Conservation (phyloP, 2,329 filamentous ascomycete genomes). For the Tolypocladium tropicale region DNA sequence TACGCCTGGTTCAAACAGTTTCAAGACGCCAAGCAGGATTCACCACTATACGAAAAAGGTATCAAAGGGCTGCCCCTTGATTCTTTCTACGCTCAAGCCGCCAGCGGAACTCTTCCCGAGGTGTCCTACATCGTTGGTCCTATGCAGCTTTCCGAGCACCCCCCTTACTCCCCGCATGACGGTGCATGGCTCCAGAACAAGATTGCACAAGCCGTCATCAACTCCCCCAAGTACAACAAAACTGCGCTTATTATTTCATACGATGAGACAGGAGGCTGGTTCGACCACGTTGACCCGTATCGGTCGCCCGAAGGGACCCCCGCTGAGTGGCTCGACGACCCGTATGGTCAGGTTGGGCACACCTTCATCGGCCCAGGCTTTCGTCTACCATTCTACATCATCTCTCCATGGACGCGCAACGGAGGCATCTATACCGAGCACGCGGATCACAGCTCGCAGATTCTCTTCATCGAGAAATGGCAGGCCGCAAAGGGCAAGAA, state of each 20-base stretch:
- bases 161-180: conserved; percentile 40
- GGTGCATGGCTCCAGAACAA: conserved; percentile 46
- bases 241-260: conserved; percentile 36
- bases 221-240: conserved; percentile 35
- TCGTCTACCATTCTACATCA: conserved; percentile 43
- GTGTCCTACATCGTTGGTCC: conserved; percentile 42
- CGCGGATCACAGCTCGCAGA: conserved; percentile 44
- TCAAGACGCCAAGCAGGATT: conserved; percentile 31
- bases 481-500: conserved; percentile 25
- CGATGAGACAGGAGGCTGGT: conserved; percentile 41
- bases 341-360: conserved; percentile 26
- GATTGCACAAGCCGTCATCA: conserved; percentile 38
- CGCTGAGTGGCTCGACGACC: conserved; percentile 40
- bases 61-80: conserved; percentile 36
- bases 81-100: conserved; percentile 38
- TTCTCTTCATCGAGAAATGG: conserved; percentile 43
- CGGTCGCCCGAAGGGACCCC: conserved; percentile 36
- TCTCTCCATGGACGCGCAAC: conserved; percentile 45
- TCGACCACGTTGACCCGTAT: conserved; percentile 42
- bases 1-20: conserved; percentile 44
- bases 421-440: conserved; percentile 44
- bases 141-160: conserved; percentile 40
- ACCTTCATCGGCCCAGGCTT: conserved; percentile 25
- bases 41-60: conserved; percentile 32
- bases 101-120: conserved; percentile 38